Percentiles rank a stretch among this genome's conserved stretches.
Evolutionary conservation across 164 flowering plant genomes (phyloP).

Genomic region (Kalanchoe fedtschenkoi): DNA sequence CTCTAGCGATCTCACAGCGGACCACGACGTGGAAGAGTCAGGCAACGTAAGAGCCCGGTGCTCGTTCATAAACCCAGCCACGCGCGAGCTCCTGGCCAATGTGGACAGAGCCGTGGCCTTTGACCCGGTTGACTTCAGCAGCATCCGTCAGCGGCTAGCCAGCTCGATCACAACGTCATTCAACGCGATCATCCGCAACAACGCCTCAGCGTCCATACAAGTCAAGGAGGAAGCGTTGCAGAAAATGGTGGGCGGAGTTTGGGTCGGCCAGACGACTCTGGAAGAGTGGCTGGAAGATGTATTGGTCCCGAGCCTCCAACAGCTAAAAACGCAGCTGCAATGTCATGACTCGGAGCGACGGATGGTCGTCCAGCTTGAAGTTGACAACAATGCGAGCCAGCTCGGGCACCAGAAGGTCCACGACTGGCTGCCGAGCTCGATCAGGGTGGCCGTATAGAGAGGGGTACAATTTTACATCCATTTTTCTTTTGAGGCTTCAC

Average conservation of each 20-base stretch:
- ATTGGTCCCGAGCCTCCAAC: constrained; percentile 51
- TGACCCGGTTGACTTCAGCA: constrained; percentile 52
- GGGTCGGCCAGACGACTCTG: constrained; percentile 49
- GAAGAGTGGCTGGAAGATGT: constrained; percentile 67
- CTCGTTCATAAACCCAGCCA: constrained; percentile 16
- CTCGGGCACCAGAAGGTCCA: neutral
- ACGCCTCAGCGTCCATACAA: constrained; percentile 31
- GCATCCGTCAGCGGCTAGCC: constrained; percentile 25
- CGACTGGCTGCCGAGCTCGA: neutral
- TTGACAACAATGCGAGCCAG: constrained; percentile 10
- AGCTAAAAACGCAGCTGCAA: constrained; percentile 31
- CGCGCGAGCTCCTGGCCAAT: constrained; percentile 31
- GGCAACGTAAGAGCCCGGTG: constrained; percentile 16
- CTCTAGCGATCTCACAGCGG: constrained; percentile 75
- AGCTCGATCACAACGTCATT: constrained; percentile 37
- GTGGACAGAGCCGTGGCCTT: constrained; percentile 61
- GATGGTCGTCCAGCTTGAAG: constrained; percentile 32
- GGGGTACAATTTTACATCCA: no score
- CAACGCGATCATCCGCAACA: constrained; percentile 24
- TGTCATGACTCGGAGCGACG: constrained; percentile 13
- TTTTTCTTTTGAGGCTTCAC: no score
- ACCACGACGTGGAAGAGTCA: constrained; percentile 44
- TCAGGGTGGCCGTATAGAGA: neutral
- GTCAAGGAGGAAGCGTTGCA: constrained; percentile 39
- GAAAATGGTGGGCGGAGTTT: constrained; percentile 53